Base-by-base conservation (phyloP, 2,329 filamentous ascomycete genomes). In the Septoria petroselini region DNA sequence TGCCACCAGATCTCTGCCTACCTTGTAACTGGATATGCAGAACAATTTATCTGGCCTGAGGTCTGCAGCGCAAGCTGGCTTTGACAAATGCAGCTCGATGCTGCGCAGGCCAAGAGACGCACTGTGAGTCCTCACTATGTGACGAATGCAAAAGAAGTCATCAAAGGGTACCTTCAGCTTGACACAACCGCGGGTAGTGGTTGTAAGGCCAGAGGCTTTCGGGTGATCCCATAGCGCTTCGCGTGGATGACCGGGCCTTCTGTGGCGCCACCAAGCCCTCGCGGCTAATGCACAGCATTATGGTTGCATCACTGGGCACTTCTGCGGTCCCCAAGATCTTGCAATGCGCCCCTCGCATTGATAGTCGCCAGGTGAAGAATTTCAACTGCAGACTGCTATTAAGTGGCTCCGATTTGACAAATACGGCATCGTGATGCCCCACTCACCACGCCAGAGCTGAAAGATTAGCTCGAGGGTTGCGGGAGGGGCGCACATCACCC, bases 241-340 rank as follows among this genome's bases (percentile, higher is more conserved):
- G 42, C 42, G 42, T 46, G 42, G 42, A 46, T 14, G 42, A 14
- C 31, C 18, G 42, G 42, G 33, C 21, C 12, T n/a, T 12, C 33
- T 23, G 37, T 34, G 25, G 25, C 15, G 19, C 23, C 42, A 19
- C 25, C 23, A 38, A 46, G 42, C 42, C 12, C 30, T 25, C 19
- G 41, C 8, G 3, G 15, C 43, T 48, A 52, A 21, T 47, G 49
- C 49, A 47, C 38, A 40, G 39, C 49, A 52, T 31, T 52, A 19
- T 41, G 43, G 43, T 41, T 29, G 18, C 49, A 44, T 43, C 42
- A 38, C 15, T 42, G 30, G 29, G 21, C 23, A n/a, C 35, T 46
- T 29, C 41, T 21, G 30, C 48, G 31, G 27, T 42, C 40, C 19
- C 40, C 17, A n/a, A 15, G 8, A 11, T 15, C 29, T 17, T 17